A percentile compares a stretch with the other conserved stretches of the same genome.
Evolutionary conservation across 2,329 filamentous ascomycete genomes (phyloP).

Genomic region (Pyricularia sp.): DNA sequence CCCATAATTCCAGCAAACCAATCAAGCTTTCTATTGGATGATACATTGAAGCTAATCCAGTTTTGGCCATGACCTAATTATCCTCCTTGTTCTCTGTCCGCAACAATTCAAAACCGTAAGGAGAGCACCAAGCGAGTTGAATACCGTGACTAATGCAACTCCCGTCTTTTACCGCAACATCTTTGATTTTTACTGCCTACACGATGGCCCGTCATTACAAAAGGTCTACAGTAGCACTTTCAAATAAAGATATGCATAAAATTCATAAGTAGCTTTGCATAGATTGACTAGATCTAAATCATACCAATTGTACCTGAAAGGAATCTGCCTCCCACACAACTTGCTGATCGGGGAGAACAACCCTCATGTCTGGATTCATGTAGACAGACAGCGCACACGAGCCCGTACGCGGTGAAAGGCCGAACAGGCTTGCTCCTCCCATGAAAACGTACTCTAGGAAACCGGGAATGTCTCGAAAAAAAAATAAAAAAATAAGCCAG

Average conservation of each 20-base stretch:
- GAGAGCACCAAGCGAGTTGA: too few species aligned
- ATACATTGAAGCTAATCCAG: not conserved
- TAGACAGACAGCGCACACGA: not conserved
- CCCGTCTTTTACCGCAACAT: too few species aligned
- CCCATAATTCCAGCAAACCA: not conserved
- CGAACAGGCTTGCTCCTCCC: not conserved
- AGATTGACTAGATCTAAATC: not conserved
- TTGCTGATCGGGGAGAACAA: not conserved
- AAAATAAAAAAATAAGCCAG: not conserved
- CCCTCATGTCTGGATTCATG: not conserved
- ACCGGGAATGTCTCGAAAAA: not conserved
- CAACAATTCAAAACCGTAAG: too few species aligned
- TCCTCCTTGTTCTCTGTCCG: not conserved
- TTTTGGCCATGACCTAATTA: not conserved
- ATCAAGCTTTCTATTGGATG: not conserved
- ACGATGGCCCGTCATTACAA: too few species aligned
- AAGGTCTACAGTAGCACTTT: too few species aligned
- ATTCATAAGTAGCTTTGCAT: not conserved
- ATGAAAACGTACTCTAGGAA: not conserved
- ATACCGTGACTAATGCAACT: not conserved
- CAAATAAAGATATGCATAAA: not conserved
- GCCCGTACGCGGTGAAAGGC: not conserved
- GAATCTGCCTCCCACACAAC: not conserved
- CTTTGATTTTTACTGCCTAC: too few species aligned
- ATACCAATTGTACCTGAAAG: not conserved